Evolutionary conservation across 306 rosid genomes (phyloP), one percentile per base, ranked within the genome.

Genomic region (Biancaea sappan): DNA sequence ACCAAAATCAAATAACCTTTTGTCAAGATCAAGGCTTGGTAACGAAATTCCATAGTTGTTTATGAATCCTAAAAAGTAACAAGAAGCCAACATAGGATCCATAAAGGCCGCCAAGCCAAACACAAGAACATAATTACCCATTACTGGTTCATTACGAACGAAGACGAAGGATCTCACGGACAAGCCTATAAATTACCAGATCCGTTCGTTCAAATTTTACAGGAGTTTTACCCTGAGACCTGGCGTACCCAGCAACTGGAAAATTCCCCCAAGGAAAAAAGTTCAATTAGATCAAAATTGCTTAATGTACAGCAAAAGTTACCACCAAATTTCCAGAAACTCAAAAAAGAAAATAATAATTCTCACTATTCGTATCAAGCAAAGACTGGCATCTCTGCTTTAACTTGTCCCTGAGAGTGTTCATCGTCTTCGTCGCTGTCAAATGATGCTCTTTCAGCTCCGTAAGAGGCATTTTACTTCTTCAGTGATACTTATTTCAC

Each of bases 371-470:
- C 1, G 94, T 88, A 52, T 92, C 97, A 31, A 92, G 88, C 90
- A 92, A 77, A 18, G 94, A 81, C 34, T 68, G 86, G 15, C 97
- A 89, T 74, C 37, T 88, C 87, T 92, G 84, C 81, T 72, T 86
- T 69, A 92, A 72, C 0, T 86, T 91, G 25, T 88, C 89, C 22
- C 77, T 78, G 85, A 92, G 96, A 65, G 74, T 75, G 84, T 88
- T 90, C 63, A 92, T 94, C 1, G 89, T 88, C 80, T 88, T 89
- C 21, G 75, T 80, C 3, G 96, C 89, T 57, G 81, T 75, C 61
- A 69, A 84, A 83, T 86, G 97, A 78, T 92, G 88, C 77, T 92
- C 96, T 40, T 90, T 92, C 28, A 92, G 87, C 81, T 92, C 97
- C 43, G 88, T 75, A 59, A 86, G 92, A 29, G 96, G 86, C 97